These are phyloP conservation scores for Russula abietina DNA, from an alignment of 768 basidiomycete genomes.

Conservation along the genomic window DNA sequence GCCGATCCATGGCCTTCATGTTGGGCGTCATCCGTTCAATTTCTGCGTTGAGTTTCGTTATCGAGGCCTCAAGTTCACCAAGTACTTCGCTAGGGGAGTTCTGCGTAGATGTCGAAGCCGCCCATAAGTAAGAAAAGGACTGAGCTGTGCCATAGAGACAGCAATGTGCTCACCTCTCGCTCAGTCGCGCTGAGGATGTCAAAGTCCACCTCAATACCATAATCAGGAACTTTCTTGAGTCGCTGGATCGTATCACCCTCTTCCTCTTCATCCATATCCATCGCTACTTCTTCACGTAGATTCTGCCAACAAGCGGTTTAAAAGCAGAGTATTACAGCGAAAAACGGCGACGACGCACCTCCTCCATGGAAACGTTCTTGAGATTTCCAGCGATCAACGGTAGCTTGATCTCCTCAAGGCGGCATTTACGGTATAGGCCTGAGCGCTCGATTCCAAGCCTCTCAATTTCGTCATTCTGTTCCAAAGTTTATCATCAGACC, in stretches of 20 bases:
- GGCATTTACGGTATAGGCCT: conserved; percentile 82
- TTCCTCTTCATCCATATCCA: conserved; percentile 88
- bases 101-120: conserved; percentile 30
- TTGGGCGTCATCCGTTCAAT: conserved; percentile 95
- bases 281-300: conserved; percentile 76
- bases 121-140: neutral
- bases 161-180: conserved; percentile 43
- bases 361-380: conserved; percentile 90
- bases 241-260: conserved; percentile 50
- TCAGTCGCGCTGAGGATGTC: conserved; percentile 67
- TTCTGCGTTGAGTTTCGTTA: conserved; percentile 65
- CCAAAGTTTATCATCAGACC: neutral
- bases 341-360: conserved; percentile 46
- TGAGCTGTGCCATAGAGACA: neutral
- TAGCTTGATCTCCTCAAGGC: conserved; percentile 85
- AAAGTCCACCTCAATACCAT: conserved; percentile 89
- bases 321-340: neutral
- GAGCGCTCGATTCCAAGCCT: conserved; percentile 81
- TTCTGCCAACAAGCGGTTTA: conserved; percentile 40
- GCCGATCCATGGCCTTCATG: conserved; percentile 92
- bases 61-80: conserved; percentile 67
- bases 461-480: conserved; percentile 84
- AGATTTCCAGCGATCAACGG: conserved; percentile 73
- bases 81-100: conserved; percentile 57
- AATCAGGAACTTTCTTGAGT: conserved; percentile 67